Base-by-base conservation (phyloP, 352 stramenopile genomes). In the Phytophthora sojae region DNA sequence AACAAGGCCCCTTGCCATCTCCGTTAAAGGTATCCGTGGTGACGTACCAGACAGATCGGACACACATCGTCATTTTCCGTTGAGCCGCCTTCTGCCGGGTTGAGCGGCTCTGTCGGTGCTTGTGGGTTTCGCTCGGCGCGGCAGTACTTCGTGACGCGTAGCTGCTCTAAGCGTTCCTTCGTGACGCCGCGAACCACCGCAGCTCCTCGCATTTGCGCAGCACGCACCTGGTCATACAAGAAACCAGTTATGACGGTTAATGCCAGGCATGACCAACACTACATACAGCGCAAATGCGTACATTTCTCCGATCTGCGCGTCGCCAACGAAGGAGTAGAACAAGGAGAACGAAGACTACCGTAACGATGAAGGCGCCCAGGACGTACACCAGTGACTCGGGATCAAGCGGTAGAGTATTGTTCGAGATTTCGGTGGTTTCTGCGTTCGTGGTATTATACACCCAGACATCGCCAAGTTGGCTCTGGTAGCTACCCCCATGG, bases 311-410 rank as follows among this genome's bases (percentile, higher is more conserved):
- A 54, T 92, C 83, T 25, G 87, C 76, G 12, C 77, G 79, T 25
- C 84, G 75, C 86, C 86, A 94, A 11, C 83, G 86, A 37, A 92
- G 35, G 51, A 94, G 70, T n/a, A 94, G 75, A 32, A 77, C 61
- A 15, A 91, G 52, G 4, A 94, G 69, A 7, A 92, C 74, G 19
- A 86, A 69, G 15, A 91, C 68, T 42, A 93, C 83, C 44, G 83
- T 79, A 44, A 89, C 49, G n/a, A 91, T 84, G 65, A 94, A 91
- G 12, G 81, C 82, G 9, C 71, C 83, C 7, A 92, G 71, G 25
- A 92, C 79, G 69, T 92, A 94, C n/a, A 92, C 74, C 14, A 94
- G 77, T n/a, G 86, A 89, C 61, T 82, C 75, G 11, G 91, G 72
- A 62, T 90, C 72, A 30, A 91, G 71, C 15, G 80, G 81, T 9